Conservation (phyloP, 129 eudicot genomes). For the Flaveria robusta region DNA sequence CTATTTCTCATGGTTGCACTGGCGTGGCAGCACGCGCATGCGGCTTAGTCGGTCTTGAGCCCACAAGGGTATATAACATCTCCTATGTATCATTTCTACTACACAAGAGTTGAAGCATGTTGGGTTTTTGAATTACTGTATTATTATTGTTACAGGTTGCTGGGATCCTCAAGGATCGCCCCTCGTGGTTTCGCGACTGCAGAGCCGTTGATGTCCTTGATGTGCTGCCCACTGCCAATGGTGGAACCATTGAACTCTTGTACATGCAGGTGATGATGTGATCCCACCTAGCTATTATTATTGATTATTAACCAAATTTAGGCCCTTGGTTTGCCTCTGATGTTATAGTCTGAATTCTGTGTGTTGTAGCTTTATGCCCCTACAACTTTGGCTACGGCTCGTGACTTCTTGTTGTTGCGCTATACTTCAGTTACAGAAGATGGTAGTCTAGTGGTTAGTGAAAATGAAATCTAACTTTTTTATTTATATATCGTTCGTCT, state of each 20-base stretch:
- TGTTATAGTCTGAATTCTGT: background rate
- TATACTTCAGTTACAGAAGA: constrained; percentile 91
- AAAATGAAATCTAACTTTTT: background rate
- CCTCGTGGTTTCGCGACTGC: constrained; percentile 46
- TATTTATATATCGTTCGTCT: background rate
- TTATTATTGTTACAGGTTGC: constrained; percentile 31
- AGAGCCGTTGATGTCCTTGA: constrained; percentile 32
- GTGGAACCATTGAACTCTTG: constrained; percentile 45
- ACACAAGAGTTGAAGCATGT: background rate
- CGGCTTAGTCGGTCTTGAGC: constrained; percentile 42
- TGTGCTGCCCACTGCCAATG: constrained; percentile 38
- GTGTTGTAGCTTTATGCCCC: constrained; percentile 84
- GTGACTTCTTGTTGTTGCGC: constrained; percentile 92
- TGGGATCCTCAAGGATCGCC: constrained; percentile 47
- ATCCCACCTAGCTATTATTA: background rate
- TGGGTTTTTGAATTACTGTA: background rate
- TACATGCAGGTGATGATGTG: constrained; percentile 37
- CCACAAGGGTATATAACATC: constrained; percentile 25
- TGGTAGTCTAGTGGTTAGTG: constrained; percentile 83
- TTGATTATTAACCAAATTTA: background rate
- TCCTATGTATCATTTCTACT: background rate
- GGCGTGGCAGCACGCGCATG: constrained; percentile 73
- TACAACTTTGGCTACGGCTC: constrained; percentile 95
- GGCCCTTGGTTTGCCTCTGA: background rate
- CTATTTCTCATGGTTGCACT: constrained; percentile 99